Evolutionary conservation across 1,284 basidiomycete species (phyloP), one percentile per base, ranked within the genome.

Genomic region (Waitea zeae): DNA sequence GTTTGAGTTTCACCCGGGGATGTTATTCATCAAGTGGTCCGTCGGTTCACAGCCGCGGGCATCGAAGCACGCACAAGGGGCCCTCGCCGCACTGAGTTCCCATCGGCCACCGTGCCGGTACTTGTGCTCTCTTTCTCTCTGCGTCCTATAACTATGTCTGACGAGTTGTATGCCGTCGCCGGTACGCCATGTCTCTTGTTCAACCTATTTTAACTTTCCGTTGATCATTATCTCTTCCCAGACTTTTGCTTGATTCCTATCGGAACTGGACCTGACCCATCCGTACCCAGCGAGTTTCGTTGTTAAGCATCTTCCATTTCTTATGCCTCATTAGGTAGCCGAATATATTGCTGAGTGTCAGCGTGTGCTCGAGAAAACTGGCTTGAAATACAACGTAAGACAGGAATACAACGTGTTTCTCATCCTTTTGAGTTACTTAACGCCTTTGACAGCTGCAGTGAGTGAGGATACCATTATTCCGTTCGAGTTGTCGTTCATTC

Each of bases 221-320:
- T 13, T 34, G 22, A 7, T n/a, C n/a, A 7, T 17, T 19, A 17
- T 20, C 6, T 17, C 12, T 6, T 17, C 6, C 7, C 36, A 81
- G 83, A 88, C 52, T 86, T 88, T 47, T 88, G 83, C 46, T 66
- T 87, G 18, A 71, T 87, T 37, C 82, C 83, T 12, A 76, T 87
- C 29, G 29, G 29, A 7, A 17, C 29, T 11, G 9, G 15, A 11
- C 29, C 15, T 11, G 15, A 30, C 29, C 6, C 11, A 30, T 37
- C 29, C 11, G 26, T 7, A 17, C 17, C 4, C 11, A 29, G 12
- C 19, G 20, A 17, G 39, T 15, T 40, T 17, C 35, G 26, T 37
- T 30, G 37, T 41, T 26, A 19, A 33, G n/a, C 31, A 28, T 32
- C 30, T 15, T 38, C 19, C 30, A 31, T 39, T 17, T 32, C n/a